A percentile compares a stretch with the other conserved stretches of the same genome.
Evolutionary conservation across 345 rosid species (phyloP).

Genomic region (Reutealis trisperma): DNA sequence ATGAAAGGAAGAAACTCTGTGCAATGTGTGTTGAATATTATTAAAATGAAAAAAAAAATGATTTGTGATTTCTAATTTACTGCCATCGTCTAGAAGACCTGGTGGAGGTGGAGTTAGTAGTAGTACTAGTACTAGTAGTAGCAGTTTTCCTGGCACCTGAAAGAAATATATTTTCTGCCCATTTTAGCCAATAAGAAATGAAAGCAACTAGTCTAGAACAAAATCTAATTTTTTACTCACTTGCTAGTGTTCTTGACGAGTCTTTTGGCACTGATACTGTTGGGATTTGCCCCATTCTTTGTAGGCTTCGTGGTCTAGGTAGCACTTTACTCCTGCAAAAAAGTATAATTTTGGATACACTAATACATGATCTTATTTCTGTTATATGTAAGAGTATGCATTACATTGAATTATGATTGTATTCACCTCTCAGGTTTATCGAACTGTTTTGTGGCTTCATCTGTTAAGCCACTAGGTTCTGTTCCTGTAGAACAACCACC

Average conservation of each 20-base stretch:
- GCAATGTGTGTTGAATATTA: not conserved
- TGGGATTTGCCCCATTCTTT: conserved; percentile 34
- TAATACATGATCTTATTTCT: no score
- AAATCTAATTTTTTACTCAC: conserved; percentile 29
- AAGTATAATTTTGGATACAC: not conserved
- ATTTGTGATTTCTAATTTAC: conserved; percentile 25
- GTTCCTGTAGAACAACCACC: conserved; percentile 45
- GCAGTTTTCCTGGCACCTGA: conserved; percentile 48
- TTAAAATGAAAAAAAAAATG: conserved; percentile 4
- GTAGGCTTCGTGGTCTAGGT: conserved; percentile 27
- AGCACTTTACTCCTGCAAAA: conserved; percentile 31
- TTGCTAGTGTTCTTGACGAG: conserved; percentile 35
- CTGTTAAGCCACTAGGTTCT: conserved; percentile 44
- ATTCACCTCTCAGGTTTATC: conserved; percentile 45
- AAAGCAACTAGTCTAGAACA: not conserved
- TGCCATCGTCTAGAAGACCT: conserved; percentile 54
- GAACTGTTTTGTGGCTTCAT: conserved; percentile 33
- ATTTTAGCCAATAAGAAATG: no score
- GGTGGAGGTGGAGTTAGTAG: conserved; percentile 24
- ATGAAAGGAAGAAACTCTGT: not conserved
- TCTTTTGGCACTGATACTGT: conserved; percentile 13
- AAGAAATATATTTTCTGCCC: not conserved
- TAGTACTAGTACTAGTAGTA: conserved; percentile 15
- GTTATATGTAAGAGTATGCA: no score
- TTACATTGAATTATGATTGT: not conserved